Percentiles rank a stretch among this genome's conserved stretches.
These are phyloP conservation scores for Stellera chamaejasme DNA, from an alignment of 345 rosid genomes.

Conservation along the genomic window DNA sequence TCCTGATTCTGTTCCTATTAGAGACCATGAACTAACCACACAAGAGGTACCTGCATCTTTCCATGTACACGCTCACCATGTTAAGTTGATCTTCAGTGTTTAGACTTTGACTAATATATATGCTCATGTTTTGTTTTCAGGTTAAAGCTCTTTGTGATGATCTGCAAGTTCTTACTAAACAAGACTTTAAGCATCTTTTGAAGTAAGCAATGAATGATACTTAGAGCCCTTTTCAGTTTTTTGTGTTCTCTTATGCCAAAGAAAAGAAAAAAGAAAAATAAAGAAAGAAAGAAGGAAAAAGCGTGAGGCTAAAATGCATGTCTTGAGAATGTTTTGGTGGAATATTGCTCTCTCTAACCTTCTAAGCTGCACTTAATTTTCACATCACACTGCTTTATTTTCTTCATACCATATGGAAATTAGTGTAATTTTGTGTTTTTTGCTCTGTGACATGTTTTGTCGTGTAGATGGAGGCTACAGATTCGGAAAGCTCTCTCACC, in stretches of 20 bases:
- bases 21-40: conserved; percentile 62
- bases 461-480: conserved; percentile 80
- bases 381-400: background rate
- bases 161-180: conserved; percentile 84
- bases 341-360: no score
- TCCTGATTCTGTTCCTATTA: conserved; percentile 46
- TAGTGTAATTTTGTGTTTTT: background rate
- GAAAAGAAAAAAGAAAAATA: no score
- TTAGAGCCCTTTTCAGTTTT: background rate
- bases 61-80: background rate
- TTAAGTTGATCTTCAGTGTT: background rate
- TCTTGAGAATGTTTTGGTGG: no score
- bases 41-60: conserved; percentile 48
- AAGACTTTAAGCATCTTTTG: conserved; percentile 81
- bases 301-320: no score
- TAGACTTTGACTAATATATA: background rate
- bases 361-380: no score
- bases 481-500: conserved; percentile 71
- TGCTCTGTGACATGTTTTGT: conserved; percentile 1
- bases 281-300: no score
- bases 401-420: background rate
- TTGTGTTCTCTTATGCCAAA: background rate
- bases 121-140: conserved; percentile 26
- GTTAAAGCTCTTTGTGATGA: conserved; percentile 82
- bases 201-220: conserved; percentile 44